Percentiles rank a stretch among this genome's conserved stretches.
Evolutionary conservation across 768 basidiomycete species (phyloP).

Genomic region (Suillus sp.): DNA sequence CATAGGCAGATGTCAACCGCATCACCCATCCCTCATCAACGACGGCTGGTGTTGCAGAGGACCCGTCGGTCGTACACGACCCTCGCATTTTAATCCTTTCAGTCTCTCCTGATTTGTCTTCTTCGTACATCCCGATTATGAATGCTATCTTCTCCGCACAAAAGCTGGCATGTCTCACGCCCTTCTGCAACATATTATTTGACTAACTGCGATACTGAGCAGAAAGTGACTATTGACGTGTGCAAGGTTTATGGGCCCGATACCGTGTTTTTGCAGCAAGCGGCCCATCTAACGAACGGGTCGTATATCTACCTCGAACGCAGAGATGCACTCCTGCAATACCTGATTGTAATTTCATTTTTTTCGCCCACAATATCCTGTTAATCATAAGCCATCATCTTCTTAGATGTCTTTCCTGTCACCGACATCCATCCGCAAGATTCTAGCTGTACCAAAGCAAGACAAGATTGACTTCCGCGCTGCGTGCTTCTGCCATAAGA

Average conservation of each 20-base stretch:
- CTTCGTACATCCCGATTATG: constrained; percentile 98
- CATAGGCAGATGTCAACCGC: constrained; percentile 66
- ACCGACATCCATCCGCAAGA: constrained; percentile 67
- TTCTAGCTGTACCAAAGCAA: constrained; percentile 85
- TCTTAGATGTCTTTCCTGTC: constrained; percentile 83
- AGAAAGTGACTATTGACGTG: constrained; percentile 98
- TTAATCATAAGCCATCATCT: constrained; percentile 9
- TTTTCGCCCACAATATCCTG: constrained; percentile 7
- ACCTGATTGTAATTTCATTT: constrained; percentile 64
- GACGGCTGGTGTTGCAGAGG: constrained; percentile 31
- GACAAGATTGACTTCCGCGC: constrained; percentile 97
- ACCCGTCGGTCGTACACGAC: constrained; percentile 40
- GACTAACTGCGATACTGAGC: constrained; percentile 1
- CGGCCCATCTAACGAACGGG: constrained; percentile 92
- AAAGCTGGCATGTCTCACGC: constrained; percentile 68
- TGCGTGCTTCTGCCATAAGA: constrained; percentile 98
- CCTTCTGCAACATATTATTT: neutral
- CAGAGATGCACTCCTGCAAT: constrained; percentile 87
- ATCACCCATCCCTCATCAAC: constrained; percentile 41
- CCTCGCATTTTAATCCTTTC: constrained; percentile 79
- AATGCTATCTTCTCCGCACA: constrained; percentile 99
- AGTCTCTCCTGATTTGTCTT: constrained; percentile 86
- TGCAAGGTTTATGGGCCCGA: constrained; percentile 89
- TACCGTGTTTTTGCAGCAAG: constrained; percentile 96
- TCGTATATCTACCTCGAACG: constrained; percentile 86